Percentiles rank a stretch among this genome's conserved stretches.
phyloP scores from a whole-genome alignment of 2,329 filamentous ascomycete genomes.

The Arthrocladium fulminans region DNA sequence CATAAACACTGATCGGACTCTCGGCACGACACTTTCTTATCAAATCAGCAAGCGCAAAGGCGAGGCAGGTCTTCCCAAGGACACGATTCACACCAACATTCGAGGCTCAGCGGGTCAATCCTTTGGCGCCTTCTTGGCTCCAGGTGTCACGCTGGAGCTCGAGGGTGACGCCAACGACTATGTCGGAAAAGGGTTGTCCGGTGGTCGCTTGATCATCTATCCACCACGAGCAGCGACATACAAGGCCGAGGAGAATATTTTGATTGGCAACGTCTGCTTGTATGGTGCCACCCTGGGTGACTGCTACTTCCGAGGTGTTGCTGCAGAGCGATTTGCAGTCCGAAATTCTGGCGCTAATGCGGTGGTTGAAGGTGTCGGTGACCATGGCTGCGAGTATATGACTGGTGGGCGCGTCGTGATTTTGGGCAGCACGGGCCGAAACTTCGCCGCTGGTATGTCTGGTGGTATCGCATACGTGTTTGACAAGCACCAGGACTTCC shows the following conservation, averaged over 20 bases:
- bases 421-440: conserved; percentile 81
- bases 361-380: conserved; percentile 92
- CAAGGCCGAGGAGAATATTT: conserved; percentile 91
- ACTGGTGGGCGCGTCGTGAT: conserved; percentile 85
- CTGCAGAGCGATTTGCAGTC: conserved; percentile 91
- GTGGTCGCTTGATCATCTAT: conserved; percentile 86
- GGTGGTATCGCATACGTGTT: conserved; percentile 94
- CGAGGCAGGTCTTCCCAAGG: conserved; percentile 76
- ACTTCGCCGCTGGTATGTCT: conserved; percentile 98
- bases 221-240: conserved; percentile 82
- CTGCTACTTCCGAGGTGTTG: conserved; percentile 94
- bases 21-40: conserved; percentile 90
- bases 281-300: conserved; percentile 87
- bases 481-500: conserved; percentile 81
- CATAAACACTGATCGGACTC: conserved; percentile 88
- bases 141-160: conserved; percentile 86
- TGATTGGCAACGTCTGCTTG: conserved; percentile 88
- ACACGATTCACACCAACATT: conserved; percentile 93
- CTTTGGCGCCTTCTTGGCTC: conserved; percentile 87
- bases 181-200: conserved; percentile 89
- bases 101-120: conserved; percentile 95
- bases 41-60: conserved; percentile 90
- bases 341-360: conserved; percentile 92
- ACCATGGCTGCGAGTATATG: conserved; percentile 98
- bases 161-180: conserved; percentile 97